A percentile compares a stretch with the other conserved stretches of the same genome.
These are phyloP conservation scores for Thelephora aurantiotincta DNA, from an alignment of 768 basidiomycete species.

Conservation along the genomic window DNA sequence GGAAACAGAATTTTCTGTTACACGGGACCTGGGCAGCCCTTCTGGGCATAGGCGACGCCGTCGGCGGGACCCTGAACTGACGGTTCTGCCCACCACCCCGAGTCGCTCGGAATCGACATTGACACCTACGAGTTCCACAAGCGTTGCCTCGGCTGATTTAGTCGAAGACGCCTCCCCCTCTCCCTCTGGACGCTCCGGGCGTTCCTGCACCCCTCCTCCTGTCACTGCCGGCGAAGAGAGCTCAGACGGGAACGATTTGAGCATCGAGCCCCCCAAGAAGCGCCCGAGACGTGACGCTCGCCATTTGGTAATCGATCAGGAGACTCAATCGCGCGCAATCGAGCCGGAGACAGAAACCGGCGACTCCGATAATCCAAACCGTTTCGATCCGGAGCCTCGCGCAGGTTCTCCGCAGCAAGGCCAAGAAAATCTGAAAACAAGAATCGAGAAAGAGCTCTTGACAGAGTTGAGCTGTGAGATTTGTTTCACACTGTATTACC, in stretches of 20 bases:
- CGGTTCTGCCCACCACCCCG: no score
- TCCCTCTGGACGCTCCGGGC: constrained; percentile 4
- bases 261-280: constrained; percentile 18
- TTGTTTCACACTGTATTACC: constrained; percentile 70
- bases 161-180: constrained; percentile 1
- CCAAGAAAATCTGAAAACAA: constrained; percentile 16
- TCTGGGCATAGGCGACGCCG: no score
- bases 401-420: no score
- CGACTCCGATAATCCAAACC: constrained; percentile 12
- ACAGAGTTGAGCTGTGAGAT: constrained; percentile 81
- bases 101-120: no score
- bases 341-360: constrained; percentile 2
- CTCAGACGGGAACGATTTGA: constrained; percentile 15
- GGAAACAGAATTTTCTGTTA: background rate
- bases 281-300: background rate
- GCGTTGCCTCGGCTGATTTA: no score
- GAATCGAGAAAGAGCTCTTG: constrained; percentile 48
- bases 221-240: constrained; percentile 14
- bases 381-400: background rate
- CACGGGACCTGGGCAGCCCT: background rate
- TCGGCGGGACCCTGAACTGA: no score
- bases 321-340: no score
- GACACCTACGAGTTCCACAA: no score
- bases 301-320: no score
- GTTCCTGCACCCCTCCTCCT: constrained; percentile 12